phyloP scores from a whole-genome alignment of 306 rosid species.

The Geum urbanum region DNA sequence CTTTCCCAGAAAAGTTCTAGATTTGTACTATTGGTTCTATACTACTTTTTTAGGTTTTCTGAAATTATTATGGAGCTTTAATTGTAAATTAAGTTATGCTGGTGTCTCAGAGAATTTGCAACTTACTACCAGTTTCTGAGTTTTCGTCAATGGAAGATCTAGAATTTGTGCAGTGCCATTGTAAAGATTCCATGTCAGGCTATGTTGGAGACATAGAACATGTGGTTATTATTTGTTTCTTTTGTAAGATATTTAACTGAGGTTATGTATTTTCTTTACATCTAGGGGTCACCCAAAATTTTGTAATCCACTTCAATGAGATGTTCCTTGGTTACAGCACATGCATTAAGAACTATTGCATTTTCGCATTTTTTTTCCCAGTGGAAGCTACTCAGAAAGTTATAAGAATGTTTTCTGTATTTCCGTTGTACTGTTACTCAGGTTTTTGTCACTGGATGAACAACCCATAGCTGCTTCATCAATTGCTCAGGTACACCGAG shows the following conservation, averaged over 20 bases:
- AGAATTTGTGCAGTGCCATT: background rate
- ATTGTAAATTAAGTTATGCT: background rate
- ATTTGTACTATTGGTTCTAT: background rate
- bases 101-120: background rate
- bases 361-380: background rate
- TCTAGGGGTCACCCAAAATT: background rate
- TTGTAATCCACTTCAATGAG: too few relatives aligned
- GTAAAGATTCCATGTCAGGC: background rate
- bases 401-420: background rate
- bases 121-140: background rate
- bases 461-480: conserved; percentile 89
- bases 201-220: background rate
- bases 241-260: background rate
- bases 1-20: background rate
- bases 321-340: background rate
- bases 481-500: conserved; percentile 88
- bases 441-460: conserved; percentile 78
- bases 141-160: background rate
- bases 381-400: too few relatives aligned
- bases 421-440: conserved; percentile 14
- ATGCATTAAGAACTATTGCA: background rate
- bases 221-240: background rate
- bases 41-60: background rate
- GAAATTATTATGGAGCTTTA: too few relatives aligned
- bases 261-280: background rate